Evolutionary conservation across 768 basidiomycete genomes (phyloP).

Genomic region (Sarcodon sp.): DNA sequence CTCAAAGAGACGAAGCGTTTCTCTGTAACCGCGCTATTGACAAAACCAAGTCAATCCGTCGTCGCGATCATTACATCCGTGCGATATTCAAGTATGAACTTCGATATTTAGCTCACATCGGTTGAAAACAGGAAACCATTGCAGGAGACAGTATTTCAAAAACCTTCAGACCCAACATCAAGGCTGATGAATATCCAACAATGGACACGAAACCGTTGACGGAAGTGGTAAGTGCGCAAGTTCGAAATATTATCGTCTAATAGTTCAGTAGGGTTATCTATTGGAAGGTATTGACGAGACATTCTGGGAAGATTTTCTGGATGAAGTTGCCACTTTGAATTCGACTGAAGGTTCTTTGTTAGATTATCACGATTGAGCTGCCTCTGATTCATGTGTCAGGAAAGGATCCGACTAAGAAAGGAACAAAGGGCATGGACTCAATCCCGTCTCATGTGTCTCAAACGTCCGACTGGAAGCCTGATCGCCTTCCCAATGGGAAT

Average conservation of each 20-base stretch:
- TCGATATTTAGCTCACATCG: constrained; percentile 6
- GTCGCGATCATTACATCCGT: constrained; percentile 52
- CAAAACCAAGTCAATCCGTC: constrained; percentile 65
- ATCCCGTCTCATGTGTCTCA: no score
- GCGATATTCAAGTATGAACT: constrained; percentile 10
- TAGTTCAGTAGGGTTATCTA: no score
- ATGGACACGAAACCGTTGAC: constrained; percentile 53
- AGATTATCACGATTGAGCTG: no score
- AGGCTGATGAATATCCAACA: constrained; percentile 48
- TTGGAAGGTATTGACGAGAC: no score
- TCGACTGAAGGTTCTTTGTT: no score
- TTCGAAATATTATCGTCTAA: no score
- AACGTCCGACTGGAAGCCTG: constrained; percentile 8
- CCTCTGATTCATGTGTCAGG: no score
- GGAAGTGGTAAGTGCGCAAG: no score
- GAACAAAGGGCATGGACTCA: no score
- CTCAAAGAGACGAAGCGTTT: constrained; percentile 51
- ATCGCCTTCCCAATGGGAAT: constrained; percentile 47
- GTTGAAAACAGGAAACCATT: constrained; percentile 45
- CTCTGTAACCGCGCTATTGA: constrained; percentile 42
- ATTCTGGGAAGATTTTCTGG: no score
- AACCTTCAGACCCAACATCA: constrained; percentile 45
- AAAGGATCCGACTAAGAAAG: no score
- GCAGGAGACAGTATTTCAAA: constrained; percentile 49
- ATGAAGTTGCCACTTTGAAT: no score